phyloP scores from a whole-genome alignment of 1,139 yeast genomes.

The Scheffersomyces parashehatae region DNA sequence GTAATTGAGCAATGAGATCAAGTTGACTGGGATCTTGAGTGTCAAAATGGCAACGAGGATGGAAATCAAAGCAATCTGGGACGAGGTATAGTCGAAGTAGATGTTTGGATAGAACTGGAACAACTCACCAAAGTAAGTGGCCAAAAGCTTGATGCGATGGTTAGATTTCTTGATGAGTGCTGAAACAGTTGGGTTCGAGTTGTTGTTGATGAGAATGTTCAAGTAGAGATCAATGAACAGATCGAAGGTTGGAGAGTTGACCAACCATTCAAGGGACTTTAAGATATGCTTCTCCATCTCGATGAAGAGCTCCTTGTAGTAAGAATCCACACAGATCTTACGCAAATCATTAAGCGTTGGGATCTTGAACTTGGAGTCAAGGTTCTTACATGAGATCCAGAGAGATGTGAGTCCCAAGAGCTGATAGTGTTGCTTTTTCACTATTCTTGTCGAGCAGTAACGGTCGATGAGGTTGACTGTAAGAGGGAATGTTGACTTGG shows the following conservation, averaged over 20 bases:
- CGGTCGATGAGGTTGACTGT: slow-evolving; percentile 56
- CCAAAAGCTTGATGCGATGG: slow-evolving; percentile 53
- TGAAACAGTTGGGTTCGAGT: slow-evolving; percentile 22
- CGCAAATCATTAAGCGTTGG: slow-evolving; percentile 59
- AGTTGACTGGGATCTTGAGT: slow-evolving; percentile 27
- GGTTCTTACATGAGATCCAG: slow-evolving; percentile 74
- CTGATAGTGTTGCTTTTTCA: slow-evolving; percentile 60
- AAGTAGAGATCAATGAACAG: slow-evolving; percentile 57
- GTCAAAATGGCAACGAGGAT: slow-evolving; percentile 16
- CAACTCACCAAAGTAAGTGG: slow-evolving; percentile 64
- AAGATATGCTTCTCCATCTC: slow-evolving; percentile 71
- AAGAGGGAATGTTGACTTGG: slow-evolving; percentile 54
- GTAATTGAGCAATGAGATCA: slow-evolving; percentile 21
- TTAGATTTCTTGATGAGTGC: slow-evolving; percentile 24
- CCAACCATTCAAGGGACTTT: slow-evolving; percentile 58
- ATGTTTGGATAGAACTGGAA: slow-evolving; percentile 63
- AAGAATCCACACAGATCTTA: slow-evolving; percentile 64
- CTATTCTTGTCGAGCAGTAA: slow-evolving; percentile 50
- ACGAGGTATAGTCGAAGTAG: slow-evolving; percentile 54
- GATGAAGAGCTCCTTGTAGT: slow-evolving; percentile 57
- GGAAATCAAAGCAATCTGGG: slow-evolving; percentile 53
- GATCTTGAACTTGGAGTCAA: slow-evolving; percentile 66
- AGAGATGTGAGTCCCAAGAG: slow-evolving; percentile 68
- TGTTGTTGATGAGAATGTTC: slow-evolving; percentile 23
- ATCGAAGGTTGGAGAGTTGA: slow-evolving; percentile 61